These are phyloP conservation scores for Aspergillus incahuasiensis DNA, from an alignment of 495 filamentous ascomycete genomes.

Conservation along the genomic window DNA sequence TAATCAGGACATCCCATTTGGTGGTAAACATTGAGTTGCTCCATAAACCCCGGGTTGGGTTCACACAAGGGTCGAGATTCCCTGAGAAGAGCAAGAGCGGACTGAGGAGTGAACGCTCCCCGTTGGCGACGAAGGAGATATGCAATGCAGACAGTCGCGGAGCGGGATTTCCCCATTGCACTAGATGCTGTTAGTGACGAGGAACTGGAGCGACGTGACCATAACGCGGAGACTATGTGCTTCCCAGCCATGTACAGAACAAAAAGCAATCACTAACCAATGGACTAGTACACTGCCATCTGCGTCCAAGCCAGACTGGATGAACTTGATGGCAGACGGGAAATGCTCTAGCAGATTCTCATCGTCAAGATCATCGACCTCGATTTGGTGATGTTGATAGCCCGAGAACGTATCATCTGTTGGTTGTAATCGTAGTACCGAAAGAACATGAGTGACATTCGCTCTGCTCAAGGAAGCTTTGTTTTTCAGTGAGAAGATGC, in stretches of 20 bases:
- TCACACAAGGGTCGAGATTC: constrained; percentile 67
- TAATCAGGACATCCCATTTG: constrained; percentile 72
- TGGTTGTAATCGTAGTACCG: constrained; percentile 62
- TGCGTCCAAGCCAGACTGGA: constrained; percentile 65
- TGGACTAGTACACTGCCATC: constrained; percentile 68
- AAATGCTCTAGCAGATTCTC: constrained; percentile 82
- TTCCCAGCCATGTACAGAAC: too few relatives aligned
- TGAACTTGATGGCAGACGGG: constrained; percentile 70
- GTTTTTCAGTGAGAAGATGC: constrained; percentile 70
- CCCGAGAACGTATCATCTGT: constrained; percentile 31
- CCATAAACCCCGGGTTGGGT: constrained; percentile 85
- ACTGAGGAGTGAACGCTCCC: constrained; percentile 47
- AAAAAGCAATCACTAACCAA: constrained; percentile 50
- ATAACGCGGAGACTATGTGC: too few relatives aligned
- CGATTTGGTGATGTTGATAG: constrained; percentile 70
- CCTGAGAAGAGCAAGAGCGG: constrained; percentile 59
- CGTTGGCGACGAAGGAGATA: constrained; percentile 69
- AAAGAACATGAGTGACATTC: constrained; percentile 89
- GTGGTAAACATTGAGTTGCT: constrained; percentile 81
- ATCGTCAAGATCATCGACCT: constrained; percentile 83
- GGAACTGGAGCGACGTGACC: too few relatives aligned
- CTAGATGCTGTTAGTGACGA: constrained; percentile 44
- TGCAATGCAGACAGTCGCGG: constrained; percentile 76
- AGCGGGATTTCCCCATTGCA: constrained; percentile 95
- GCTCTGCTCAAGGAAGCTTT: constrained; percentile 60